Conservation (phyloP, 2,329 filamentous ascomycete species). For the Metarhizium guizhouense region DNA sequence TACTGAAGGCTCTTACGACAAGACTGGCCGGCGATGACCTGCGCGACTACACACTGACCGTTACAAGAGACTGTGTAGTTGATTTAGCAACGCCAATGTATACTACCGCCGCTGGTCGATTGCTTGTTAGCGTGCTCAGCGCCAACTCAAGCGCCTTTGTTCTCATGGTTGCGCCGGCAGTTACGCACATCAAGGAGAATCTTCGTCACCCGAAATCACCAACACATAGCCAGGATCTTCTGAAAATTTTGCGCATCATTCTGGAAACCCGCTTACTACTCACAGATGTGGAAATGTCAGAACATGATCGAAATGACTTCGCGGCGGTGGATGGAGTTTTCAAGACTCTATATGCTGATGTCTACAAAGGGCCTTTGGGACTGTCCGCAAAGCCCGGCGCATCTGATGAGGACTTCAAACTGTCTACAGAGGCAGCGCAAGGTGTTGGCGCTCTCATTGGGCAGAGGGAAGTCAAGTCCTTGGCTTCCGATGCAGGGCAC, state of each 20-base stretch:
- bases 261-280: slow-evolving; percentile 37
- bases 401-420: slow-evolving; percentile 28
- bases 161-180: slow-evolving; percentile 34
- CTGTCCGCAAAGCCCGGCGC: slow-evolving; percentile 16
- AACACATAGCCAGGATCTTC: slow-evolving; percentile 41
- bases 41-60: slow-evolving; percentile 35
- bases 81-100: slow-evolving; percentile 46
- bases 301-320: slow-evolving; percentile 29
- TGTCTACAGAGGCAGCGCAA: slow-evolving; percentile 34
- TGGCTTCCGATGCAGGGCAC: not conserved
- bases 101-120: slow-evolving; percentile 40
- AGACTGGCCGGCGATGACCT: slow-evolving; percentile 36
- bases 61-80: slow-evolving; percentile 43
- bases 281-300: slow-evolving; percentile 21
- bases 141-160: slow-evolving; percentile 39
- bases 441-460: slow-evolving; percentile 36
- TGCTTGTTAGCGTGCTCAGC: slow-evolving; percentile 42
- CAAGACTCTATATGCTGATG: slow-evolving; percentile 31
- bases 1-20: slow-evolving; percentile 40
- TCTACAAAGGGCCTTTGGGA: slow-evolving; percentile 31
- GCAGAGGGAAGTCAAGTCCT: slow-evolving; percentile 19
- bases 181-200: slow-evolving; percentile 41
- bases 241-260: slow-evolving; percentile 41
- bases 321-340: slow-evolving; percentile 27
- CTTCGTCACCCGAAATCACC: slow-evolving; percentile 41